Evolutionary conservation across 2,329 filamentous ascomycete species (phyloP).

Genomic region (Dactylellina sp.): DNA sequence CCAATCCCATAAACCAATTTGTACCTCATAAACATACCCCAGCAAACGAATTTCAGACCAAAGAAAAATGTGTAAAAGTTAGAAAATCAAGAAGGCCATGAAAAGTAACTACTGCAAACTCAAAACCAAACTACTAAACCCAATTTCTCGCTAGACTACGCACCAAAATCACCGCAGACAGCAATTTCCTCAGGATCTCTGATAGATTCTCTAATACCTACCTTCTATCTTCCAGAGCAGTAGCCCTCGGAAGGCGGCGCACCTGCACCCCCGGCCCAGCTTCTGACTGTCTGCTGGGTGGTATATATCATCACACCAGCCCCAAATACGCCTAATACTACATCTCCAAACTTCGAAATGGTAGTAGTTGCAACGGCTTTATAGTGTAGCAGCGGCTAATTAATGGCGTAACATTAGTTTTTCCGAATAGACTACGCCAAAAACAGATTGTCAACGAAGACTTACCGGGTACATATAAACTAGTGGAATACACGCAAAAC

Average conservation of each 20-base stretch:
- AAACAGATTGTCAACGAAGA: conserved; percentile 59
- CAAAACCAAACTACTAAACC: neutral
- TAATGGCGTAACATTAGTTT: conserved; percentile 13
- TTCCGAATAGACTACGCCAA: conserved; percentile 61
- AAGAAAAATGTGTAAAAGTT: too few relatives aligned
- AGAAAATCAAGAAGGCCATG: too few relatives aligned
- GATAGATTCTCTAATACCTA: too few relatives aligned
- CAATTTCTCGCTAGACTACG: neutral
- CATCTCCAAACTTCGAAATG: conserved; percentile 77
- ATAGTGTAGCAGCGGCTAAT: conserved; percentile 86
- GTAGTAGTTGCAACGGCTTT: conserved; percentile 73
- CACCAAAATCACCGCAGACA: conserved; percentile 3
- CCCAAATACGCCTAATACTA: conserved; percentile 83
- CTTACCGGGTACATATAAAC: conserved; percentile 98
- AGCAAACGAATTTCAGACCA: neutral
- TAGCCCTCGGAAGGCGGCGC: conserved; percentile 38
- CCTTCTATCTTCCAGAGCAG: conserved; percentile 27
- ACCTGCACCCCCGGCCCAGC: conserved; percentile 73
- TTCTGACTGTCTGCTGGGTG: conserved; percentile 84
- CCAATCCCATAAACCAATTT: neutral
- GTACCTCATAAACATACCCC: neutral
- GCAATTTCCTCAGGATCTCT: neutral
- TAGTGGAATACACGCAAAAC: conserved; percentile 95
- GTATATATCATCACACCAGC: conserved; percentile 91
- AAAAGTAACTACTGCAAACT: too few relatives aligned